Evolutionary conservation across 23 red algal genomes (phyloP).

Genomic region (Gracilaria caudata): DNA sequence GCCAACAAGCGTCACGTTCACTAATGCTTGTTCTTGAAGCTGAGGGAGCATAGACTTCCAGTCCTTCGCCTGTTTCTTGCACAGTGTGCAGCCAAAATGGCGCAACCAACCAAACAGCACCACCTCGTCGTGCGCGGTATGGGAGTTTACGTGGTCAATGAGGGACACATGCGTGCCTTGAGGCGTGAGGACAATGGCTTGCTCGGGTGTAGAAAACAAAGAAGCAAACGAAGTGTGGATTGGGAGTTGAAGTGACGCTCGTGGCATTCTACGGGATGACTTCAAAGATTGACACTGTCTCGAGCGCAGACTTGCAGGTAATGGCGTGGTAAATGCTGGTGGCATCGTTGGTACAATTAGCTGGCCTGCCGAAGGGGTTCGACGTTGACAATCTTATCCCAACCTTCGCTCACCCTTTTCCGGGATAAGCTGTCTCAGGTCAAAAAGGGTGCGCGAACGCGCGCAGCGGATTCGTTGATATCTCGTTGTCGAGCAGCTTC

Average conservation of each 20-base stretch:
- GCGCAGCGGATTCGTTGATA: no score
- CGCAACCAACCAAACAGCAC: conserved; percentile 64
- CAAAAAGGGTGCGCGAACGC: no score
- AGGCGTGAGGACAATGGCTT: conserved; percentile 14
- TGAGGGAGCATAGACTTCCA: conserved; percentile 29
- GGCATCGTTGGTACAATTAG: neutral
- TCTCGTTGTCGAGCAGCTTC: no score
- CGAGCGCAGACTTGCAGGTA: neutral
- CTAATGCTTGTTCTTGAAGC: neutral
- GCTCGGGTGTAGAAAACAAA: neutral
- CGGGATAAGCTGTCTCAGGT: no score
- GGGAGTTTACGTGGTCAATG: conserved; percentile 21
- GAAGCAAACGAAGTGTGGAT: conserved; percentile 27
- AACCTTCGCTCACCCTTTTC: no score
- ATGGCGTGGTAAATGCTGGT: neutral
- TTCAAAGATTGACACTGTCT: neutral
- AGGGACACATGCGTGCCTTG: conserved; percentile 3
- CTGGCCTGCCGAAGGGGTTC: no score
- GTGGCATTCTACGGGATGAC: neutral
- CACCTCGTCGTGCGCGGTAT: conserved; percentile 11
- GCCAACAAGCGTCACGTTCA: conserved; percentile 50
- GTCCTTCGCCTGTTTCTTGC: conserved; percentile 50
- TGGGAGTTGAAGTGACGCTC: conserved; percentile 6
- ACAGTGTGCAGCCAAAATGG: conserved; percentile 65
- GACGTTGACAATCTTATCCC: no score